phyloP scores from a whole-genome alignment of 306 rosid species.

The Quercus aquifolioides region DNA sequence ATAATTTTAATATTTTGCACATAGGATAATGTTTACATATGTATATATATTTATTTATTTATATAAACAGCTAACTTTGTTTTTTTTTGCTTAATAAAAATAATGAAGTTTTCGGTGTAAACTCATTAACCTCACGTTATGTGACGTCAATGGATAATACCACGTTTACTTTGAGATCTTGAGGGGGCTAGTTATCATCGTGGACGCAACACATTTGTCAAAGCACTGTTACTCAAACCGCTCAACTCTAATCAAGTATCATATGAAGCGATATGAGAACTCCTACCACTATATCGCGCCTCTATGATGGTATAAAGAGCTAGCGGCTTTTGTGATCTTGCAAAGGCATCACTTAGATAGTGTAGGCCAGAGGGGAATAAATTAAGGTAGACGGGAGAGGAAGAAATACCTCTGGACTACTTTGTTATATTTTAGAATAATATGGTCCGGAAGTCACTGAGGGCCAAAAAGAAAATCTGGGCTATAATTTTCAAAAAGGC shows the following conservation, averaged over 20 bases:
- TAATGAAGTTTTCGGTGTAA: too few species aligned
- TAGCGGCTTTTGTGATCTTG: conserved; percentile 29
- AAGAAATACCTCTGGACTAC: conserved; percentile 35
- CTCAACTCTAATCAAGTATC: too few species aligned
- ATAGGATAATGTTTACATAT: neutral
- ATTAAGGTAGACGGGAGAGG: conserved; percentile 21
- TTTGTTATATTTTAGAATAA: conserved; percentile 2
- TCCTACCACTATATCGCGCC: too few species aligned
- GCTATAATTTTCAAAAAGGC: conserved; percentile 7
- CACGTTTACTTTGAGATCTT: too few species aligned
- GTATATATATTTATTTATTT: neutral
- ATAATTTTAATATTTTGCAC: conserved; percentile 11
- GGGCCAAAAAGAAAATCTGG: conserved; percentile 26
- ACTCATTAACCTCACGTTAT: fast-evolving
- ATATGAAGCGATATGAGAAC: too few species aligned
- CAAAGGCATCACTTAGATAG: conserved; percentile 55
- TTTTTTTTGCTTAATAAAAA: too few species aligned
- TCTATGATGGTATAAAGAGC: too few species aligned
- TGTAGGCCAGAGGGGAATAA: conserved; percentile 56
- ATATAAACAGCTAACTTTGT: too few species aligned
- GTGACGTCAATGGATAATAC: too few species aligned
- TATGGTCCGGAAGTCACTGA: conserved; percentile 39
- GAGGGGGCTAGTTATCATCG: fast-evolving
- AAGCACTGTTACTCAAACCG: too few species aligned
- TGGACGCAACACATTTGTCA: too few species aligned